A percentile compares a stretch with the other conserved stretches of the same genome.
These are phyloP conservation scores for Cyathus striatus DNA, from an alignment of 768 basidiomycete species.

Conservation along the genomic window DNA sequence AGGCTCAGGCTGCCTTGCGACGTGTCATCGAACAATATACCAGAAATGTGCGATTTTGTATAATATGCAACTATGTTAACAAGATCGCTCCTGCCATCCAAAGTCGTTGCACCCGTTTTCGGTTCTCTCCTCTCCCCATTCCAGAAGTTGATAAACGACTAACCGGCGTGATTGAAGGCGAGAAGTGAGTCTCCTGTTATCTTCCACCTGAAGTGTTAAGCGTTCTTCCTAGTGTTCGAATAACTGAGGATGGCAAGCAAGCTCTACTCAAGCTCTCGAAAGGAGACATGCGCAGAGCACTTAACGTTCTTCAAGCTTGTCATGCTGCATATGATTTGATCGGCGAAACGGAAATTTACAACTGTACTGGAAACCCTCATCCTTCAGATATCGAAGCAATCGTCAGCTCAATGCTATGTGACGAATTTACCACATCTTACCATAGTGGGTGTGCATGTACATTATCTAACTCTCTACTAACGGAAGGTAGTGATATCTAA, in stretches of 20 bases:
- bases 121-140: constrained; percentile 90
- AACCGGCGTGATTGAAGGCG: constrained; percentile 71
- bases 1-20: constrained; percentile 93
- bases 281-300: constrained; percentile 95
- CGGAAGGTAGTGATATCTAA: constrained; percentile 66
- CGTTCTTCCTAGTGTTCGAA: constrained; percentile 80
- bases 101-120: constrained; percentile 95
- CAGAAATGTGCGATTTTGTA: constrained; percentile 97
- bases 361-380: constrained; percentile 95
- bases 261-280: constrained; percentile 92
- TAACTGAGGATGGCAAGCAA: constrained; percentile 81
- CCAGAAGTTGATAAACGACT: constrained; percentile 82
- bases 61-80: constrained; percentile 99
- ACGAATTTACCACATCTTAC: constrained; percentile 92
- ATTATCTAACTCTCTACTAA: constrained; percentile 1
- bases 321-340: constrained; percentile 92
- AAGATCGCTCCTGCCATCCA: constrained; percentile 98
- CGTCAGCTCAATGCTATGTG: constrained; percentile 91
- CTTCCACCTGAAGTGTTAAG: too few species aligned
- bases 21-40: constrained; percentile 99
- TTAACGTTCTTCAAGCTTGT: constrained; percentile 96
- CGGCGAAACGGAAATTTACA: constrained; percentile 90
- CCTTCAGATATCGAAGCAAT: constrained; percentile 92
- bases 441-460: constrained; percentile 44
- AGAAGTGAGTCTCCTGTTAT: constrained; percentile 62